Conservation (phyloP, 2,329 filamentous ascomycete genomes). For the Aureobasidium subglaciale region DNA sequence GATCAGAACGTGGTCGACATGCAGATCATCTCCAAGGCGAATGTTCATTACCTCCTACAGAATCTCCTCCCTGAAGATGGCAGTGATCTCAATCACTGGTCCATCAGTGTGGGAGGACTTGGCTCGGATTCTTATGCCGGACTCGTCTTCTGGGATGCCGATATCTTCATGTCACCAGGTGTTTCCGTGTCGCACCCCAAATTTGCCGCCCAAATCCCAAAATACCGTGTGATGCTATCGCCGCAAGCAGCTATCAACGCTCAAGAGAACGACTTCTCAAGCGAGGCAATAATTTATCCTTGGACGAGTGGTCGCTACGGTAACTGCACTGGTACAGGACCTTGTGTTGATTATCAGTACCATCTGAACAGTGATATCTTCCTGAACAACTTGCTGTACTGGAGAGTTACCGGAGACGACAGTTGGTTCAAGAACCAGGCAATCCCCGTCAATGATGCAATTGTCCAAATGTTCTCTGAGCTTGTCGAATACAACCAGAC, state of each 20-base stretch:
- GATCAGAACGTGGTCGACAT: constrained; percentile 51
- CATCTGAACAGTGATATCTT: constrained; percentile 65
- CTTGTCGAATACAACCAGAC: constrained; percentile 54
- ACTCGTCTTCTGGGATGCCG: constrained; percentile 59
- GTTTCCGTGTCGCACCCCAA: constrained; percentile 57
- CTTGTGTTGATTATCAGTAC: constrained; percentile 66
- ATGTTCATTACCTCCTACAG: constrained; percentile 51
- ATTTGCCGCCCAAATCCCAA: constrained; percentile 55
- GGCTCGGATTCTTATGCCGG: constrained; percentile 62
- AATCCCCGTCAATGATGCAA: constrained; percentile 57
- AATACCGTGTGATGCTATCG: constrained; percentile 55
- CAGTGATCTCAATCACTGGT: constrained; percentile 47
- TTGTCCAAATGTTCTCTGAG: constrained; percentile 56
- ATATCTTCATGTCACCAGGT: constrained; percentile 63
- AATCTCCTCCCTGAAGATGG: constrained; percentile 47
- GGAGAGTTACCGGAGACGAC: constrained; percentile 52
- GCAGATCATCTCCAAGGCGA: constrained; percentile 49
- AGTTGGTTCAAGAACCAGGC: constrained; percentile 48
- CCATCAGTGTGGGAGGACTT: constrained; percentile 61
- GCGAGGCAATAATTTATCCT: constrained; percentile 55
- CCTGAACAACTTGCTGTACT: constrained; percentile 55
- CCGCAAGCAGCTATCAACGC: constrained; percentile 54
- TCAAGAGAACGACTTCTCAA: constrained; percentile 48
- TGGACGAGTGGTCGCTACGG: constrained; percentile 63
- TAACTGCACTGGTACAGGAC: constrained; percentile 56